phyloP scores from a whole-genome alignment of 768 basidiomycete genomes.

The Floccularia luteovirens region DNA sequence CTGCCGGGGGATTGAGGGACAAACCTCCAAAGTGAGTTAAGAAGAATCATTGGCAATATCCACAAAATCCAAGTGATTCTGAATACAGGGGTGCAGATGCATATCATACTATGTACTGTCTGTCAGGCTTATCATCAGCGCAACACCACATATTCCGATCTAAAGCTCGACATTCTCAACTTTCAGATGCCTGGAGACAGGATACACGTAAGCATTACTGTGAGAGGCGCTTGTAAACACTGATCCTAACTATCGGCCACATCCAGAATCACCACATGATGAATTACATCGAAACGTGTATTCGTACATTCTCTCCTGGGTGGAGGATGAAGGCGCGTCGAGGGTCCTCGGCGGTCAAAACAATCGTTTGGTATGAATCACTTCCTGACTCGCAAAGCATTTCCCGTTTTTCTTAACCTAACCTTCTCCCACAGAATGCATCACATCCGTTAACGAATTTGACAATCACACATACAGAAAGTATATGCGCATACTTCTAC shows the following conservation, averaged over 20 bases:
- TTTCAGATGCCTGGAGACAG: constrained; percentile 12
- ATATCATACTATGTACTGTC: constrained; percentile 92
- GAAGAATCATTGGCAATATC: neutral
- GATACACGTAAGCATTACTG: constrained; percentile 6
- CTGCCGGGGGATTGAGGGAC: constrained; percentile 83
- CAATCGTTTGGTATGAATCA: constrained; percentile 17
- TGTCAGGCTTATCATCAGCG: constrained; percentile 82
- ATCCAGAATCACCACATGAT: constrained; percentile 11
- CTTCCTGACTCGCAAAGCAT: neutral
- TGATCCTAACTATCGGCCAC: neutral
- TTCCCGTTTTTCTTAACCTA: neutral
- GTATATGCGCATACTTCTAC: constrained; percentile 20
- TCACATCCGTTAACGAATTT: constrained; percentile 27
- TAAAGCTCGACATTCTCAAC: constrained; percentile 10
- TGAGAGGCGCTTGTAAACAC: no score
- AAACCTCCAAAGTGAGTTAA: constrained; percentile 93
- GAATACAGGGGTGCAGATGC: constrained; percentile 69
- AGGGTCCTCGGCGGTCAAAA: constrained; percentile 17
- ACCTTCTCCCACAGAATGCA: constrained; percentile 16
- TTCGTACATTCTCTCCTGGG: constrained; percentile 21
- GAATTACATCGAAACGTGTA: constrained; percentile 11
- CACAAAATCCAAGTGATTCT: neutral
- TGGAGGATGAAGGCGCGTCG: constrained; percentile 20
- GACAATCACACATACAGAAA: constrained; percentile 27
- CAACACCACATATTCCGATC: constrained; percentile 71